A percentile compares a stretch with the other conserved stretches of the same genome.
Conservation (phyloP, 352 stramenopile genomes). For the Globisporangium carolinianum region DNA sequence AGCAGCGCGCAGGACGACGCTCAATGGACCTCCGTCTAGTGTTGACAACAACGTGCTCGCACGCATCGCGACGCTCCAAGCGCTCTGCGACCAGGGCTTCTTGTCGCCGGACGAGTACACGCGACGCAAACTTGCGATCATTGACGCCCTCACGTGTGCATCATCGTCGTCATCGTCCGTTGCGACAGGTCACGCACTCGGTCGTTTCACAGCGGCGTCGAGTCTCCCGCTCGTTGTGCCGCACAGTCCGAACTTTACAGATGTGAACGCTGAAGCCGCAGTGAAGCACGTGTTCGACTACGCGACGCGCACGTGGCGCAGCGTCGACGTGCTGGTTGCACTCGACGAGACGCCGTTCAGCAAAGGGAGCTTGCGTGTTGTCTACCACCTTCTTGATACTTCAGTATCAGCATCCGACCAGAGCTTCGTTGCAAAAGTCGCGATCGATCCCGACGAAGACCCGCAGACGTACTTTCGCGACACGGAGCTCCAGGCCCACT, state of each 20-base stretch:
- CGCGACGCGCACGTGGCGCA: slow-evolving; percentile 63
- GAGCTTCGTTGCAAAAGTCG: slow-evolving; percentile 83
- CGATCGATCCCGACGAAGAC: slow-evolving; percentile 83
- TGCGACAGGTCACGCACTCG: too few relatives aligned
- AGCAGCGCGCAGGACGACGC: not conserved
- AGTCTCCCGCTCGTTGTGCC: slow-evolving; percentile 66
- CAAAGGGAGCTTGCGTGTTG: slow-evolving; percentile 72
- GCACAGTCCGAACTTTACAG: slow-evolving; percentile 59
- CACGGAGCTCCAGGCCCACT: slow-evolving; percentile 84
- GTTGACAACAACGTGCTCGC: slow-evolving; percentile 53
- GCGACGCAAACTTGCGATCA: slow-evolving; percentile 67
- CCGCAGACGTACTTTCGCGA: slow-evolving; percentile 87
- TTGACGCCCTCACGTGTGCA: slow-evolving; percentile 63
- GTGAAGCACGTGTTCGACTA: slow-evolving; percentile 83
- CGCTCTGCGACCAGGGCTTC: slow-evolving; percentile 75
- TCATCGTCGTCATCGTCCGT: too few relatives aligned
- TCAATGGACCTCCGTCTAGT: not conserved
- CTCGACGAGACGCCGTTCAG: slow-evolving; percentile 79
- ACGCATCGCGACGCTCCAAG: slow-evolving; percentile 64
- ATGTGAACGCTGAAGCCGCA: slow-evolving; percentile 46
- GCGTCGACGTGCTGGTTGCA: slow-evolving; percentile 54
- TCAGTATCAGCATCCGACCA: slow-evolving; percentile 4
- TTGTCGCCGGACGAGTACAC: slow-evolving; percentile 76
- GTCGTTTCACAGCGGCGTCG: not conserved
- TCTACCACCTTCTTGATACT: slow-evolving; percentile 75